Base-by-base conservation (phyloP, 441 rosid species). In the Croton laevigatus region DNA sequence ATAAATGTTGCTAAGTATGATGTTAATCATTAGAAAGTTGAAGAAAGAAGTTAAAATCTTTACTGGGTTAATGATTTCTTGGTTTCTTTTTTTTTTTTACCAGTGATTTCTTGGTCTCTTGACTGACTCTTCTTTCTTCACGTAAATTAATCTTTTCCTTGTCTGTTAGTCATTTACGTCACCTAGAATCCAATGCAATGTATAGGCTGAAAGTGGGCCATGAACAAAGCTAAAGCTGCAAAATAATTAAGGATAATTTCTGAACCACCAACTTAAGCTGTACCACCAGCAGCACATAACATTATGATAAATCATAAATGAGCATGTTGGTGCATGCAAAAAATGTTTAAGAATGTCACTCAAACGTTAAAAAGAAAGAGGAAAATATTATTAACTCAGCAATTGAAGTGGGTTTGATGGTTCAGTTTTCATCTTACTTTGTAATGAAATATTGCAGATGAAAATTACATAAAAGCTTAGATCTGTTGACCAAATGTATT, bases 141-240 rank as follows among this genome's bases (percentile, higher is more conserved):
- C 44, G 8, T 40, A 9, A 40, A 27, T 27, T 27, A 27, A 27
- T 27, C 32, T 27, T 27, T 27, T 27, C 32, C 2, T 27, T 27
- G 32, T 27, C 32, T 27, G 32, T 27, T 27, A 1, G 32, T 27
- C 32, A 2, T 27, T 37, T 37, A 66, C 70, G 37, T 53, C 34
- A 19, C 46, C 19, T 53, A 12, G 61, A 66, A 66, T 53, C 61
- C 70, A 66, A 66, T 19, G 40, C 52, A 46, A 45, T 13, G 4
- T 11, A 59, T 6, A 34, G 20, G 20, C 16, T 59, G 22, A 14
- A n/a, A 59, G 34, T 59, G 22, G 63, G 4, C 38, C 65, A 61
- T 13, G 22, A 61, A 61, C 49, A 17, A 38, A 61, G 48, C 12
- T 38, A 61, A 61, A 61, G 65, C 14, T 40, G 27, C 65, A 40